Base-by-base conservation (phyloP, 306 rosid genomes). In the Cucurbita maxima region DNA sequence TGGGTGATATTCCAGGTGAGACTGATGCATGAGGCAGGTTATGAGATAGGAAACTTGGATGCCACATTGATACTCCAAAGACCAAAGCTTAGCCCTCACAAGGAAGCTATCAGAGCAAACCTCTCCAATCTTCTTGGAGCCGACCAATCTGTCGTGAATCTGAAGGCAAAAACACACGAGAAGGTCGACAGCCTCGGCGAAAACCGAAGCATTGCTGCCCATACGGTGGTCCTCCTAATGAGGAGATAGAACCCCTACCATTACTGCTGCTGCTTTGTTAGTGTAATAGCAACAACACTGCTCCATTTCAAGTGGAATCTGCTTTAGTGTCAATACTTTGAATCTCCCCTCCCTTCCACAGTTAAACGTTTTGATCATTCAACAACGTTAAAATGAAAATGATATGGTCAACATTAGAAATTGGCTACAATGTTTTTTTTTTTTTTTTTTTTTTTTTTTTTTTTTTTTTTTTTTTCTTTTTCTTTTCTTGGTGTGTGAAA, bases 181-280 rank as follows among this genome's bases (percentile, higher is more conserved):
- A 95, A 89, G 75, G 97, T 95, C 8, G 99, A 91, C 78, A 91
- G 97, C 81, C 96, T 95, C 14, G 99, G 99, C 48, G 99, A 95
- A 80, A 91, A 91, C 55, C 80, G 99, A 81, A 91, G 99, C 61
- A 89, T 95, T 81, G 99, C 96, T 4, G 99, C 97, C 73, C 99
- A 95, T 83, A 95, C 97, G 22, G 96, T 89, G 76, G 91, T 89
- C 81, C 97, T 95, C 79, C 86, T 95, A 36, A 91, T 95, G 99
- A 91, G 75, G 79, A 91, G 88, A 84, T 89, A 81, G 76, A 18
- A 66, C 10, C 37, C 56, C 30, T n/a, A 16, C 36, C 61, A 53
- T 54, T 15, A 61, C 22, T 7, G 58, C 1, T 14, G 14, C 58
- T 25, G 74, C n/a, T 15, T 44, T 36, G 45, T 6, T 36, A 9